Base-by-base conservation (phyloP, 1,139 yeast genomes). In the Yamadazyma aaseri region DNA sequence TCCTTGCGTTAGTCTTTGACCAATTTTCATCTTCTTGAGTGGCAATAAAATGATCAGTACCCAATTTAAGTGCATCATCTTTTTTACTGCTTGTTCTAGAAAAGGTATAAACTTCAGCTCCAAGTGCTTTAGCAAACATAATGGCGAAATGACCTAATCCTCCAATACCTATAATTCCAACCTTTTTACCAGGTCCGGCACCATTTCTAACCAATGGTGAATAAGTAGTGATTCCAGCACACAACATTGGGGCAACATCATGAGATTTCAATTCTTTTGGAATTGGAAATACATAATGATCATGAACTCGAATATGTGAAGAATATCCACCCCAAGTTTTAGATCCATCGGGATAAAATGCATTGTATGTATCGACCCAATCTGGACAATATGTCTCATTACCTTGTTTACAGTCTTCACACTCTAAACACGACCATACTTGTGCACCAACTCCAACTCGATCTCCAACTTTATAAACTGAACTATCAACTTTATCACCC, bases 151-250 rank as follows among this genome's bases (percentile, higher is more conserved):
- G 73, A 11, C 72, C 74, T 44, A 68, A 60, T 14, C 73, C 73
- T 40, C 73, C 74, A 47, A 67, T 71, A 35, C 74, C 73, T 39
- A 68, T 61, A 33, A 73, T 60, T 33, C 76, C 80, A 39, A 71
- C 71, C 37, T 71, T 70, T 38, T 58, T 58, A 12, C 38, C 36
- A 2, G 37, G 37, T 9, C 41, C 41, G 12, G 33, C 33, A 4
- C 33, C 35, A 21, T 65, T 65, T 50, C 76, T 58, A 33, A 65
- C 60, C 44, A 74, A 59, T 30, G 79, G 79, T 4, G 79, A 70
- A 53, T 58, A 75, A 1, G 71, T 75, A 18, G 86, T 80, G 47
- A 78, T 62, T 41, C 86, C 86, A 23, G 81, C 86, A 60, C 86
- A 80, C 62, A 79, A 58, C 54, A 80, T 63, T 17, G 85, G 84